phyloP scores from a whole-genome alignment of 2,329 filamentous ascomycete genomes.

The Ceratocystiopsis brevicomis region DNA sequence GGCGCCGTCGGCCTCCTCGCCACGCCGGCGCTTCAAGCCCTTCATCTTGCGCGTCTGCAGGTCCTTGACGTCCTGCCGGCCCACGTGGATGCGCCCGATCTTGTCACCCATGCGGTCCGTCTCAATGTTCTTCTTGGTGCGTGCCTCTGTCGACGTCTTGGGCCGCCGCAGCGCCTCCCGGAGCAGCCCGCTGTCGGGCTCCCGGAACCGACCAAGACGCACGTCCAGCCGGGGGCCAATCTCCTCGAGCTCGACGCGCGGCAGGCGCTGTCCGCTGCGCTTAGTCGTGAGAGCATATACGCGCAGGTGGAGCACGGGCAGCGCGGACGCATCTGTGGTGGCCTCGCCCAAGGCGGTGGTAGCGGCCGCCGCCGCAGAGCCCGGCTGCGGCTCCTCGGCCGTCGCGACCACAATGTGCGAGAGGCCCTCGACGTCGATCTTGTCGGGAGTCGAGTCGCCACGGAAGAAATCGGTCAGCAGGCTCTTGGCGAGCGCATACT shows the following conservation, averaged over 20 bases:
- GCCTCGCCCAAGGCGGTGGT: conserved; percentile 9
- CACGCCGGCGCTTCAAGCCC: conserved; percentile 71
- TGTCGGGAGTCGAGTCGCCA: conserved; percentile 52
- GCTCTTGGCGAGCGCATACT: conserved; percentile 68
- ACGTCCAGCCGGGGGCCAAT: conserved; percentile 71
- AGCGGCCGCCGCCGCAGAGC: conserved; percentile 13
- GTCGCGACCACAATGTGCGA: conserved; percentile 76
- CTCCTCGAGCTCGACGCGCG: conserved; percentile 38
- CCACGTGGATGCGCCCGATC: conserved; percentile 79
- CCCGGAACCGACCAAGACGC: conserved; percentile 58
- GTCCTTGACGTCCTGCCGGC: conserved; percentile 69
- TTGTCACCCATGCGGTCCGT: conserved; percentile 91
- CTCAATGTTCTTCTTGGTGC: conserved; percentile 89
- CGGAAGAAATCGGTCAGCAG: conserved; percentile 83
- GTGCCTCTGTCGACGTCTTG: conserved; percentile 47
- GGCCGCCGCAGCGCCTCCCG: conserved; percentile 85
- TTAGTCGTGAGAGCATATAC: conserved; percentile 76
- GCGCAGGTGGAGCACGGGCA: conserved; percentile 46
- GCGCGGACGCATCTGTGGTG: conserved; percentile 21
- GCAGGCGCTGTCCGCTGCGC: conserved; percentile 69
- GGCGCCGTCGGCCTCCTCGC: conserved; percentile 25
- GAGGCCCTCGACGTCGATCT: conserved; percentile 86
- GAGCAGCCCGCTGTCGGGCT: conserved; percentile 59
- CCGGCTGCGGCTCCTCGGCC: conserved; percentile 38
- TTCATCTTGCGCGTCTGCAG: conserved; percentile 99